Conservation (phyloP, 306 rosid species). For the Cucurbita moschata region DNA sequence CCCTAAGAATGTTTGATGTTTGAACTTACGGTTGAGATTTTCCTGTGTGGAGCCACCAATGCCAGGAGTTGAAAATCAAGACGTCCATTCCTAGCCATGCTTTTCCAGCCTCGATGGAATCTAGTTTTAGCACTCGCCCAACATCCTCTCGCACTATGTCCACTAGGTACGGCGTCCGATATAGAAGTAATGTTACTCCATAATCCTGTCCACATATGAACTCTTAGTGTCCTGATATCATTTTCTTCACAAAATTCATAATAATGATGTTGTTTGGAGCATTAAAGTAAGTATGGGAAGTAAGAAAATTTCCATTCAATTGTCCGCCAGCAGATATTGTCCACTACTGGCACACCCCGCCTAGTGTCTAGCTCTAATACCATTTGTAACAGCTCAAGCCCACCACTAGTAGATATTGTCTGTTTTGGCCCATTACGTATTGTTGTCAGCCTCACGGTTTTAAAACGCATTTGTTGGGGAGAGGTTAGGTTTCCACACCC, state of each 20-base stretch:
- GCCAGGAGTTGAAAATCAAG: conserved; percentile 87
- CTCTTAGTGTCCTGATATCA: not conserved
- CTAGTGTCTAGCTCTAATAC: too few relatives aligned
- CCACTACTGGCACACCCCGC: too few relatives aligned
- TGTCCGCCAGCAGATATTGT: too few relatives aligned
- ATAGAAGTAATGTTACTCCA: conserved; percentile 47
- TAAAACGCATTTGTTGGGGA: too few relatives aligned
- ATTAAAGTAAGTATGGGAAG: not conserved
- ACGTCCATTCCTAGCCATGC: conserved; percentile 80
- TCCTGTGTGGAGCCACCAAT: conserved; percentile 95
- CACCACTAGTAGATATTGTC: too few relatives aligned
- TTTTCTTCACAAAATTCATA: not conserved
- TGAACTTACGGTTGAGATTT: conserved; percentile 51
- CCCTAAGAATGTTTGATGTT: not conserved
- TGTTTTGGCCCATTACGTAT: too few relatives aligned
- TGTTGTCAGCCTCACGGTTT: too few relatives aligned
- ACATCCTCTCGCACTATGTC: conserved; percentile 45
- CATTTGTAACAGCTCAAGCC: too few relatives aligned
- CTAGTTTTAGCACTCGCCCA: conserved; percentile 58
- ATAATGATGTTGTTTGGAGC: not conserved
- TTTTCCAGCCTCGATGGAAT: conserved; percentile 54
- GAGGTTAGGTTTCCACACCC: too few relatives aligned
- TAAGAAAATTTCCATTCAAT: not conserved
- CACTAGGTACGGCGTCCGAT: conserved; percentile 72
- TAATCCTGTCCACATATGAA: conserved; percentile 43